phyloP scores from a whole-genome alignment of 257 asterid species.

The Osmanthus fragrans region DNA sequence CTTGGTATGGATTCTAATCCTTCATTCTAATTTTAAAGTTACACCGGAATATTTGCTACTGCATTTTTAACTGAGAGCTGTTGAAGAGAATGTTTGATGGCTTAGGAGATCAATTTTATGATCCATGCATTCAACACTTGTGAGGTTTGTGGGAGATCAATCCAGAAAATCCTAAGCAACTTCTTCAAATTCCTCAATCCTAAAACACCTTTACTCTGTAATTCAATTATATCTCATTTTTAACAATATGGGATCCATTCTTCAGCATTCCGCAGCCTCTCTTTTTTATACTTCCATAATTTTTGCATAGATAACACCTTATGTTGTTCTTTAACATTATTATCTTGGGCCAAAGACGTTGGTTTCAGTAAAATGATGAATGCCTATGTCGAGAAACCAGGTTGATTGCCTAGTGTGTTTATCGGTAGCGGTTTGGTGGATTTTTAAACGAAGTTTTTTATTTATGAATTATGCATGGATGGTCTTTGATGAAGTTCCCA shows the following conservation, averaged over 20 bases:
- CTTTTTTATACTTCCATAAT: conserved; percentile 33
- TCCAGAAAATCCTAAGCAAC: neutral
- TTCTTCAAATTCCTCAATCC: conserved; percentile 52
- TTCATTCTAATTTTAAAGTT: neutral
- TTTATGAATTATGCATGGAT: conserved; percentile 16
- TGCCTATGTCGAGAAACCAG: conserved; percentile 27
- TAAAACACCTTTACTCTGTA: conserved; percentile 59
- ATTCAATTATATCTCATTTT: conserved; percentile 29
- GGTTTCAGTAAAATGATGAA: conserved; percentile 32
- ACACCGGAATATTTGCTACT: neutral
- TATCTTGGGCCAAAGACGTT: conserved; percentile 12
- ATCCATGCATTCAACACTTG: too few species aligned
- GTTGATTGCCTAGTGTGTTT: conserved; percentile 41
- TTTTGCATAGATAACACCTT: conserved; percentile 30
- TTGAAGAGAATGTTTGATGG: neutral
- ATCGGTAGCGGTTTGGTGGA: conserved; percentile 38
- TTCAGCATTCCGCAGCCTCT: conserved; percentile 33
- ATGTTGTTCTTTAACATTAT: conserved; percentile 25
- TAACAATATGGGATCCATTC: conserved; percentile 29
- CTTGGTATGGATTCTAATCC: too few species aligned
- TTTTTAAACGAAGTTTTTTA: conserved; percentile 21
- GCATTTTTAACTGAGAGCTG: neutral
- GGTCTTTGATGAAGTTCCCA: conserved; percentile 47
- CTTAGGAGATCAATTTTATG: neutral
- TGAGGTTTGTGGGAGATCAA: neutral